Conservation (phyloP, 495 filamentous ascomycete genomes). For the Sordaria brevicollis region DNA sequence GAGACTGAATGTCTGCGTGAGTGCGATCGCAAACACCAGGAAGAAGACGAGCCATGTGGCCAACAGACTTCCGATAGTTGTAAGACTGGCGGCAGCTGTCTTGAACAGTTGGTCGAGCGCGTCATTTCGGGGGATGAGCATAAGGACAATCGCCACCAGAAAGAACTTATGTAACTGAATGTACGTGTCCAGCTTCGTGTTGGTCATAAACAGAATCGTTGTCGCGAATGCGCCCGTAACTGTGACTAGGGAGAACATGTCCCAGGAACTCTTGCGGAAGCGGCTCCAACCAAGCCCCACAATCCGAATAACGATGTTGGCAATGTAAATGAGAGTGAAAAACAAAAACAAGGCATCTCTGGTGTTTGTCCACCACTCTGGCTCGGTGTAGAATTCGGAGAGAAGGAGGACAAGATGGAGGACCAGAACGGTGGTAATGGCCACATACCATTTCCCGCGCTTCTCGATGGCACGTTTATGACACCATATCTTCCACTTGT, state of each 20-base stretch:
- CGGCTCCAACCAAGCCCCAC: slow-evolving; percentile 86
- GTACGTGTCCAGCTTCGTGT: slow-evolving; percentile 47
- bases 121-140: slow-evolving; percentile 94
- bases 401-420: slow-evolving; percentile 77
- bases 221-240: slow-evolving; percentile 80
- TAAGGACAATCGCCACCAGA: slow-evolving; percentile 77
- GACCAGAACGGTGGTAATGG: slow-evolving; percentile 66
- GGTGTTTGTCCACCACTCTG: slow-evolving; percentile 49
- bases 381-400: slow-evolving; percentile 74
- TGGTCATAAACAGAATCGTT: slow-evolving; percentile 54
- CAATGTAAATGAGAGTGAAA: slow-evolving; percentile 78
- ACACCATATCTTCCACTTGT: slow-evolving; percentile 81
- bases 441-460: slow-evolving; percentile 82
- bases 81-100: slow-evolving; percentile 91
- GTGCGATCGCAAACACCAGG: slow-evolving; percentile 87
- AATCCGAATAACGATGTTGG: slow-evolving; percentile 76
- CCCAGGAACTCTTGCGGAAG: slow-evolving; percentile 91
- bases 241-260: slow-evolving; percentile 75
- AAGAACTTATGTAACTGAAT: slow-evolving; percentile 84
- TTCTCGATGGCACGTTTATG: slow-evolving; percentile 92
- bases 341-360: slow-evolving; percentile 70
- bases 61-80: slow-evolving; percentile 81
- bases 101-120: slow-evolving; percentile 98
- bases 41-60: slow-evolving; percentile 97
- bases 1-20: slow-evolving; percentile 94